phyloP scores from a whole-genome alignment of 129 eudicot genomes.

The Chrysanthemum seticuspe region DNA sequence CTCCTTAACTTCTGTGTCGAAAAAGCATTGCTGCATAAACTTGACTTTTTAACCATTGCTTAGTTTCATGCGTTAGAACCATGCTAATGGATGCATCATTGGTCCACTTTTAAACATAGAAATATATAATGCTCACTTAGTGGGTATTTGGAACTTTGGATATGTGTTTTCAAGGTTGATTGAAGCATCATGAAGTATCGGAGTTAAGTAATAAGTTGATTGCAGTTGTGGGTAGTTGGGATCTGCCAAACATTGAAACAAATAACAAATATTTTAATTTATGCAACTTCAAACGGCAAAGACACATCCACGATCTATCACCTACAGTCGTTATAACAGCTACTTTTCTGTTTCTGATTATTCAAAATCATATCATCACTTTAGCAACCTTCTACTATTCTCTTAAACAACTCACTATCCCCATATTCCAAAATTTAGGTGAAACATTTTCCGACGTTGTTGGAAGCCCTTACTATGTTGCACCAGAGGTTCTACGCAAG shows the following conservation, averaged over 20 bases:
- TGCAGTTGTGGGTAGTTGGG: neutral
- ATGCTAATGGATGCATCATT: conserved; percentile 8
- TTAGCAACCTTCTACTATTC: neutral
- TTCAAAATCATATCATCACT: conserved; percentile 1
- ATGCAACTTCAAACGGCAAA: neutral
- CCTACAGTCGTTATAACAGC: neutral
- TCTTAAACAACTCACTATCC: conserved; percentile 7
- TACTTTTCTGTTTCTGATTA: neutral
- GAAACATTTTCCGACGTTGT: conserved; percentile 82
- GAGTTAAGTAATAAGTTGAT: neutral
- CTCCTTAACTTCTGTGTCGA: too few species aligned
- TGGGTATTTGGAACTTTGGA: neutral
- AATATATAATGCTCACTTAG: too few species aligned
- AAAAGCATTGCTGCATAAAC: neutral
- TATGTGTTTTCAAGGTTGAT: conserved; percentile 2
- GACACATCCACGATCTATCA: neutral
- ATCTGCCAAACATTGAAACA: neutral
- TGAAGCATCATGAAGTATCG: neutral
- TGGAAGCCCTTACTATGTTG: conserved; percentile 96
- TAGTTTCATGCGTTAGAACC: neutral
- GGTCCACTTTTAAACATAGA: neutral
- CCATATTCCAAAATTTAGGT: conserved; percentile 38
- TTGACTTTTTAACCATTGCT: neutral
- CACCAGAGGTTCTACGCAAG: conserved; percentile 89
- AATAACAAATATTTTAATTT: neutral